Conservation (phyloP, 2,329 filamentous ascomycete genomes). For the Diaporthe australafricana region DNA sequence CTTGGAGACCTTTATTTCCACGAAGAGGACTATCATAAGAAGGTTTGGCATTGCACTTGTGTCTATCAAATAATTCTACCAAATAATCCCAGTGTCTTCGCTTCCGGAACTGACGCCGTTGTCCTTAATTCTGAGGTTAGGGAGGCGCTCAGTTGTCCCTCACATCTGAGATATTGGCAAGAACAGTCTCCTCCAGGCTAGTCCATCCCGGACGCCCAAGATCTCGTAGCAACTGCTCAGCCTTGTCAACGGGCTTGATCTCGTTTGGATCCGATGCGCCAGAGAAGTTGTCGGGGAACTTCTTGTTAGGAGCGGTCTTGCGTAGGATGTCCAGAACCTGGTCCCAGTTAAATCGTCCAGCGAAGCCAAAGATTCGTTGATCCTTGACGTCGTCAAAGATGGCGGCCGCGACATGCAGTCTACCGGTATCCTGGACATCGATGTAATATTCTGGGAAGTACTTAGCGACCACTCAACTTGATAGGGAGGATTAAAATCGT, state of each 20-base stretch:
- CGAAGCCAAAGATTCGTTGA: constrained; percentile 67
- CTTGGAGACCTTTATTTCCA: no score
- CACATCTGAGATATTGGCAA: neutral
- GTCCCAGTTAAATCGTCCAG: constrained; percentile 38
- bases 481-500: neutral
- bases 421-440: constrained; percentile 60
- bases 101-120: neutral
- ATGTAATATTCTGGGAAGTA: constrained; percentile 55
- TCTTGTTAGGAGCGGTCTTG: neutral
- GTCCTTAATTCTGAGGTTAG: neutral
- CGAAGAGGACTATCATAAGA: no score
- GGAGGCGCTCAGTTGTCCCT: neutral
- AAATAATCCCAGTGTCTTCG: neutral
- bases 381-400: constrained; percentile 56
- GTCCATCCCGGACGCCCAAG: neutral
- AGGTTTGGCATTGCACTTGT: no score
- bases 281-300: neutral
- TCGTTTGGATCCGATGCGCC: neutral
- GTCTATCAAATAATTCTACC: no score
- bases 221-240: neutral
- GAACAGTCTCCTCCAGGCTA: neutral
- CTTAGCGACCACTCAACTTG: neutral
- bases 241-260: neutral
- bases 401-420: constrained; percentile 64
- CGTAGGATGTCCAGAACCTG: neutral